A percentile compares a stretch with the other conserved stretches of the same genome.
These are phyloP conservation scores for Emmonsiellopsis sp. DNA, from an alignment of 2,329 filamentous ascomycete species.

Conservation along the genomic window DNA sequence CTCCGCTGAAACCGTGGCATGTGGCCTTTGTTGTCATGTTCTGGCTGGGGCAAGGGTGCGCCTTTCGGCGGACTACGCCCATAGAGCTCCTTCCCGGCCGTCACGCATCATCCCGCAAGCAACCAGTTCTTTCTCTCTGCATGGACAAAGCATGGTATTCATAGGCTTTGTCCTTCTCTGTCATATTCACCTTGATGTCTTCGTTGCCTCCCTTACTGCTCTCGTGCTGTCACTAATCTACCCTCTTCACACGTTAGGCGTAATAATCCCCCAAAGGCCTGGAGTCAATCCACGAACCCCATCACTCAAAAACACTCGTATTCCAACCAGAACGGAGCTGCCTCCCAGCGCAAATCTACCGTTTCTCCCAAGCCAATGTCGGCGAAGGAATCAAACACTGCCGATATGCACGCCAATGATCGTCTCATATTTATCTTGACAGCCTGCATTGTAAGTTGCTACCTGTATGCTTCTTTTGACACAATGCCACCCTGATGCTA, in stretches of 20 bases:
- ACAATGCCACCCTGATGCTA: neutral
- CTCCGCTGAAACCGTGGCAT: neutral
- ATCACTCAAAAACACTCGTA: slow-evolving; percentile 47
- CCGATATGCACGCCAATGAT: slow-evolving; percentile 52
- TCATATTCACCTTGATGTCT: neutral
- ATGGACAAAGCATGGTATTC: neutral
- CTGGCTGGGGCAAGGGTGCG: neutral
- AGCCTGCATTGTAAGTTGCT: slow-evolving; percentile 46
- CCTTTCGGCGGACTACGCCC: neutral
- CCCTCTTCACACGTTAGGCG: slow-evolving; percentile 25
- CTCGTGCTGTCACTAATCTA: neutral
- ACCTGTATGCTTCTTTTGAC: neutral
- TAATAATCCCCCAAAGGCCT: slow-evolving; percentile 50
- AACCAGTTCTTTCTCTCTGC: neutral
- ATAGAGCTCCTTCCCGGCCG: neutral
- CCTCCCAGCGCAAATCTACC: slow-evolving; percentile 33
- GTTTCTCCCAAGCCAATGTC: slow-evolving; percentile 27
- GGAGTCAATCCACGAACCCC: slow-evolving; percentile 52
- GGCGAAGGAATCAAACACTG: slow-evolving; percentile 41
- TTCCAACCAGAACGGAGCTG: slow-evolving; percentile 45
- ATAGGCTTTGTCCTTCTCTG: neutral
- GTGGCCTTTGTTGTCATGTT: neutral
- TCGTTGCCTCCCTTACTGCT: neutral
- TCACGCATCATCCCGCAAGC: no score
- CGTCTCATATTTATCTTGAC: slow-evolving; percentile 50